phyloP scores from a whole-genome alignment of 2,329 filamentous ascomycete species.

The Talaromyces sp. region DNA sequence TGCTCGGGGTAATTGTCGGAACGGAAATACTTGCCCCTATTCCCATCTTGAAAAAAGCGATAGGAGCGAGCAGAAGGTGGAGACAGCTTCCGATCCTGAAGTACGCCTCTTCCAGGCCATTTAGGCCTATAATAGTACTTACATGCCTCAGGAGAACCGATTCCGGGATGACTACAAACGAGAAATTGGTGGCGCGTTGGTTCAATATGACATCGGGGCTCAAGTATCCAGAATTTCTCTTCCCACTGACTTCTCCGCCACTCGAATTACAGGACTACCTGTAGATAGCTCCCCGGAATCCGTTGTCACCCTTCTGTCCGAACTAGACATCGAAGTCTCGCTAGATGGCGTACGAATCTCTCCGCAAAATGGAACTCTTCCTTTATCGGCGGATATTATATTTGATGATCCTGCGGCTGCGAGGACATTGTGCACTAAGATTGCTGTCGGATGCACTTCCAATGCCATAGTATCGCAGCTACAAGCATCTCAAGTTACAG shows the following conservation, averaged over 20 bases:
- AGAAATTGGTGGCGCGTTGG: slow-evolving; percentile 22
- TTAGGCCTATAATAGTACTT: background rate
- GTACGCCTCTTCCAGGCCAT: background rate
- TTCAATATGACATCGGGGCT: slow-evolving; percentile 22
- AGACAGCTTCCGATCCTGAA: background rate
- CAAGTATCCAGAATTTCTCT: slow-evolving; percentile 26
- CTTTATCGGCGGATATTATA: background rate
- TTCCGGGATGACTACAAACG: slow-evolving; percentile 23
- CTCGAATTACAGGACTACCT: slow-evolving; percentile 22
- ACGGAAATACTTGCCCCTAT: slow-evolving; percentile 19
- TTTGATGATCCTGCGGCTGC: background rate
- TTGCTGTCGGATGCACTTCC: background rate
- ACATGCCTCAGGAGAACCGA: slow-evolving; percentile 15
- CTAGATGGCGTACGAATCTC: background rate
- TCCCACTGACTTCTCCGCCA: slow-evolving; percentile 25
- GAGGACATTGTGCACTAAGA: background rate
- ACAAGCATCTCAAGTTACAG: background rate
- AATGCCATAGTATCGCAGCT: background rate
- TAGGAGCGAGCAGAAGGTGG: background rate
- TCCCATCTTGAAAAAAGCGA: slow-evolving; percentile 18
- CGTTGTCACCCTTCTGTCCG: slow-evolving; percentile 12
- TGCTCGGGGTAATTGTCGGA: slow-evolving; percentile 20
- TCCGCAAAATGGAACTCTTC: background rate
- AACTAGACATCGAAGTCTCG: background rate
- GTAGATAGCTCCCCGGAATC: slow-evolving; percentile 19